Evolutionary conservation across 2,329 filamentous ascomycete genomes (phyloP).

Genomic region (Trichoderma cornu-damae): DNA sequence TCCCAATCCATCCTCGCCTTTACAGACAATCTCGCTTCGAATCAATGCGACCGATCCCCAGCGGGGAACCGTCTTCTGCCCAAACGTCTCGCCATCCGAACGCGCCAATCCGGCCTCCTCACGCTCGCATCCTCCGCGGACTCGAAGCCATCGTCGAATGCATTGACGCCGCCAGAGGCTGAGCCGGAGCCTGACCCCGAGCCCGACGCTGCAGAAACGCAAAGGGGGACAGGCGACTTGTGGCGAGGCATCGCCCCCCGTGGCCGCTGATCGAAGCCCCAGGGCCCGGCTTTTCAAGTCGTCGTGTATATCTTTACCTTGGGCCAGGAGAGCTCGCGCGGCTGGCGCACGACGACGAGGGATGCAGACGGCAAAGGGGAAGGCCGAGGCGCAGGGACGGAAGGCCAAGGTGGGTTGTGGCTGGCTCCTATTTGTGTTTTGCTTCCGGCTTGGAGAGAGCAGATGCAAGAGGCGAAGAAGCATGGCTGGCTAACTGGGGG

Average conservation of each 20-base stretch:
- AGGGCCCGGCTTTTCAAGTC: neutral
- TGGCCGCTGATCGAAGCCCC: neutral
- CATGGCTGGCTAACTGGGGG: neutral
- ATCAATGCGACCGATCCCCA: slow-evolving; percentile 7
- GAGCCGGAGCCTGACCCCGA: slow-evolving; percentile 19
- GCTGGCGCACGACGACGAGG: slow-evolving; percentile 31
- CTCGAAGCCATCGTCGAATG: slow-evolving; percentile 14
- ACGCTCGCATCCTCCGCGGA: neutral
- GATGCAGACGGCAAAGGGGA: slow-evolving; percentile 52
- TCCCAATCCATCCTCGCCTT: slow-evolving; percentile 15
- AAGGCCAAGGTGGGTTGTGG: slow-evolving; percentile 53
- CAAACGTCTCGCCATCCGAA: slow-evolving; percentile 5
- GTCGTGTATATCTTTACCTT: neutral
- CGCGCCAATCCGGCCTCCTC: slow-evolving; percentile 7
- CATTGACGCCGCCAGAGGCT: slow-evolving; percentile 14
- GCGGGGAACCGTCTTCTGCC: slow-evolving; percentile 6
- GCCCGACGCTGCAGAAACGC: slow-evolving; percentile 6
- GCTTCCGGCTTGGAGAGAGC: no score
- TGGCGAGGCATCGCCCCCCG: neutral
- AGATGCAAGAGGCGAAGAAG: neutral
- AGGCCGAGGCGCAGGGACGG: slow-evolving; percentile 54
- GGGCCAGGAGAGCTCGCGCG: slow-evolving; percentile 9
- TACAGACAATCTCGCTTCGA: slow-evolving; percentile 13
- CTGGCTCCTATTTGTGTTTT: no score
- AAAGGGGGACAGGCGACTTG: slow-evolving; percentile 2